Conservation (phyloP, 2,329 filamentous ascomycete genomes). For the Penicillium sp. region DNA sequence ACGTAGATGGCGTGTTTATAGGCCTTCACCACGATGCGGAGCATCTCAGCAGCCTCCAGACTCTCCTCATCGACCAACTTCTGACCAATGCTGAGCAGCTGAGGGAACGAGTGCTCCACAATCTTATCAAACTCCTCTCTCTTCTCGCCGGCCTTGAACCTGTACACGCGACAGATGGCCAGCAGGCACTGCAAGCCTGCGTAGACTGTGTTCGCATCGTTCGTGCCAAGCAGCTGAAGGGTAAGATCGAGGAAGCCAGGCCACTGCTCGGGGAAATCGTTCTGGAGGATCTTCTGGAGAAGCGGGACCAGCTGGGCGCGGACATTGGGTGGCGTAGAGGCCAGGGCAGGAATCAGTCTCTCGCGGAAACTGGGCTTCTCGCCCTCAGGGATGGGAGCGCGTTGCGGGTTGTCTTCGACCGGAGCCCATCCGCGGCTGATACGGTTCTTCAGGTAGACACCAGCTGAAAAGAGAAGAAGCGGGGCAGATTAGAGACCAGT, state of each 20-base stretch:
- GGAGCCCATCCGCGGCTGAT: constrained; percentile 89
- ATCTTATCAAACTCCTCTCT: constrained; percentile 91
- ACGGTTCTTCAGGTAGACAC: constrained; percentile 97
- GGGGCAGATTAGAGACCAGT: constrained; percentile 20
- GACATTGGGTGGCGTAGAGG: constrained; percentile 74
- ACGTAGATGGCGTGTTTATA: constrained; percentile 99
- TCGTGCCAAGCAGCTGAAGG: constrained; percentile 80
- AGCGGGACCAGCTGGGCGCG: constrained; percentile 92
- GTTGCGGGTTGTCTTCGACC: constrained; percentile 71
- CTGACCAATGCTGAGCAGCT: constrained; percentile 82
- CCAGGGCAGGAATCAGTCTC: constrained; percentile 85
- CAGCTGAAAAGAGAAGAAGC: constrained; percentile 59
- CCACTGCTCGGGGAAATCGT: constrained; percentile 94
- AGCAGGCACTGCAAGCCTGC: constrained; percentile 92
- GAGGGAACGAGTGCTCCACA: constrained; percentile 85
- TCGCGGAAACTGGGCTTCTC: constrained; percentile 87
- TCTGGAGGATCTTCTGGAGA: constrained; percentile 92
- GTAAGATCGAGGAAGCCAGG: constrained; percentile 93
- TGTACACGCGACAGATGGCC: constrained; percentile 91
- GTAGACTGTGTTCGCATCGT: constrained; percentile 83
- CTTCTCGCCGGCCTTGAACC: constrained; percentile 83
- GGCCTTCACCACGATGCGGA: constrained; percentile 90
- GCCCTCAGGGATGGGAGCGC: constrained; percentile 77
- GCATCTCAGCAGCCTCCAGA: constrained; percentile 93
- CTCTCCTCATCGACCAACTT: constrained; percentile 88